Evolutionary conservation across 192 early-diverging fungal species (phyloP).

Genomic region (Fimicolochytrium jonesii): DNA sequence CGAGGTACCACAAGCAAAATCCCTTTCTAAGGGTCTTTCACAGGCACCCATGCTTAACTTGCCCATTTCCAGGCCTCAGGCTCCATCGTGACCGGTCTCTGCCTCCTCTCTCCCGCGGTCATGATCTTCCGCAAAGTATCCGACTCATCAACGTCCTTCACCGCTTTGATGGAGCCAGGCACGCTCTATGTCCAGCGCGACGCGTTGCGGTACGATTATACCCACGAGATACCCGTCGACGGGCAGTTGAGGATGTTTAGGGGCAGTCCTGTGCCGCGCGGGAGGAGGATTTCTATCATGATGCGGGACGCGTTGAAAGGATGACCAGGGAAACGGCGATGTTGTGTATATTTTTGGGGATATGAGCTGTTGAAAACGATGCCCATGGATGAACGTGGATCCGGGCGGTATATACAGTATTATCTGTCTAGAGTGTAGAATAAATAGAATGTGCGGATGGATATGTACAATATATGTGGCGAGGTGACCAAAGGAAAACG

Average conservation of each 20-base stretch:
- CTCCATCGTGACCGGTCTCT: constrained; percentile 67
- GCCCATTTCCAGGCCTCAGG: constrained; percentile 57
- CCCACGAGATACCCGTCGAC: constrained; percentile 69
- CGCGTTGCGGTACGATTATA: constrained; percentile 68
- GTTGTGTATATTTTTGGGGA: too few relatives aligned
- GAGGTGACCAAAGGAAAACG: too few relatives aligned
- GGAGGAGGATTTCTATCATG: constrained; percentile 69
- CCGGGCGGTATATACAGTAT: too few relatives aligned
- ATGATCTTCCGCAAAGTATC: constrained; percentile 65
- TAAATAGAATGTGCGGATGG: too few relatives aligned
- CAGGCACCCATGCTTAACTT: too few relatives aligned
- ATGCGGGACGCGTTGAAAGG: constrained; percentile 64
- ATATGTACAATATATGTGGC: too few relatives aligned
- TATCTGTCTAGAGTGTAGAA: too few relatives aligned
- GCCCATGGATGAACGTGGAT: too few relatives aligned
- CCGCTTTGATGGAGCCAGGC: constrained; percentile 58
- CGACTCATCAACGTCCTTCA: constrained; percentile 54
- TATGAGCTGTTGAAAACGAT: too few relatives aligned
- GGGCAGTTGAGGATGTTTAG: constrained; percentile 46
- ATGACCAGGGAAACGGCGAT: too few relatives aligned
- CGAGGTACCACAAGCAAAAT: constrained; percentile 18
- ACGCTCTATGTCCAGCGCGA: constrained; percentile 73
- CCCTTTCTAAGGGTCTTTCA: too few relatives aligned
- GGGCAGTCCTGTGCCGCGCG: constrained; percentile 47
- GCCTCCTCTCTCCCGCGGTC: constrained; percentile 65